Conservation (phyloP, 2,329 filamentous ascomycete genomes). For the Clonostachys chloroleuca region DNA sequence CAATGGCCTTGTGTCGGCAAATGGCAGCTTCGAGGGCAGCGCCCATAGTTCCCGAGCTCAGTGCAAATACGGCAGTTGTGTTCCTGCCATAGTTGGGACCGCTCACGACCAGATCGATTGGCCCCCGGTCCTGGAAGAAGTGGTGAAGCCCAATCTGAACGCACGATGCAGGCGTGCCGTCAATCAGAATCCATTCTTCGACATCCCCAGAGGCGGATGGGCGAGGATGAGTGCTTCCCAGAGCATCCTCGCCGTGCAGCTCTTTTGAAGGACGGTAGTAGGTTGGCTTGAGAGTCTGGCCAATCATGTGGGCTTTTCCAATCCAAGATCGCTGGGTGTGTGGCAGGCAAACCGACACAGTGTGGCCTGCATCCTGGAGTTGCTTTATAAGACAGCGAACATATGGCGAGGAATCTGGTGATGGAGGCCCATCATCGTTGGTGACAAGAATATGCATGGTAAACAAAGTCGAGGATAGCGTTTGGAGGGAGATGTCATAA, state of each 20-base stretch:
- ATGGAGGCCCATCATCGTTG: constrained; percentile 81
- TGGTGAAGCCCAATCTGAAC: constrained; percentile 80
- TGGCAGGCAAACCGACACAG: constrained; percentile 87
- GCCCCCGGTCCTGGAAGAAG: constrained; percentile 68
- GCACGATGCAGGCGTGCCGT: constrained; percentile 77
- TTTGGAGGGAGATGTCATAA: too few relatives aligned
- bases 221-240: constrained; percentile 53
- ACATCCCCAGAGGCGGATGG: constrained; percentile 49
- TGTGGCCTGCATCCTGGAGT: constrained; percentile 72
- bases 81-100: constrained; percentile 84
- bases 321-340: constrained; percentile 96
- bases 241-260: constrained; percentile 41
- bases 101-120: constrained; percentile 72
- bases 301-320: constrained; percentile 94
- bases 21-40: constrained; percentile 74
- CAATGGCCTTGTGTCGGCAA: constrained; percentile 68
- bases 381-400: constrained; percentile 69
- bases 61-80: constrained; percentile 72
- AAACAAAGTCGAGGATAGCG: background rate
- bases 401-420: constrained; percentile 73
- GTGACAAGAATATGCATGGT: constrained; percentile 62
- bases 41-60: constrained; percentile 74
- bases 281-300: constrained; percentile 75
- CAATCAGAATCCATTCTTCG: constrained; percentile 78
- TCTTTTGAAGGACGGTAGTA: constrained; percentile 68